phyloP scores from a whole-genome alignment of 177 flowering plant genomes.

The Tripterygium wilfordii region DNA sequence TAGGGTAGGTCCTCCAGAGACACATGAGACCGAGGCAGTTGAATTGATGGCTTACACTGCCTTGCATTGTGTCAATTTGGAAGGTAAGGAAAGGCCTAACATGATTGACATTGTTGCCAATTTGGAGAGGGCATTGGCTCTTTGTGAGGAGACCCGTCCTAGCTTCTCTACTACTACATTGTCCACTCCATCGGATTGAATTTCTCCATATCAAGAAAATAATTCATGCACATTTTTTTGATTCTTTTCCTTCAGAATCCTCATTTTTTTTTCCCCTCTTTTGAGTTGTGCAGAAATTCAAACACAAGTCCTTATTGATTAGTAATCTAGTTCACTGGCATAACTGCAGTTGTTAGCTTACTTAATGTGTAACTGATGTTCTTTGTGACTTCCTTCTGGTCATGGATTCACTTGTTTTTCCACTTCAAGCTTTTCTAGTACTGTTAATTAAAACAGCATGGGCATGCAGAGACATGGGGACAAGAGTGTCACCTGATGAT shows the following conservation, averaged over 20 bases:
- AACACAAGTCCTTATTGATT: too few relatives aligned
- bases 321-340: not conserved
- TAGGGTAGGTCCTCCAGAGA: slow-evolving; percentile 15
- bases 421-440: not conserved
- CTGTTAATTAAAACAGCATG: not conserved
- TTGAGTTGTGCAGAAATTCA: too few relatives aligned
- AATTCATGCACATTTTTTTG: not conserved
- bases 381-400: not conserved
- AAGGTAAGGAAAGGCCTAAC: slow-evolving; percentile 28
- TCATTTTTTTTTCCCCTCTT: too few relatives aligned
- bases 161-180: slow-evolving; percentile 11
- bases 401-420: not conserved
- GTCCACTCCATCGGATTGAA: slow-evolving; percentile 11
- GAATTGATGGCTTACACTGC: slow-evolving; percentile 26
- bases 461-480: not conserved
- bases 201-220: not conserved
- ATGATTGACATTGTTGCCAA: slow-evolving; percentile 21
- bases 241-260: too few relatives aligned
- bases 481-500: too few relatives aligned
- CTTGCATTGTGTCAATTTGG: slow-evolving; percentile 22
- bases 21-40: slow-evolving; percentile 16
- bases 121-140: slow-evolving; percentile 26
- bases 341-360: not conserved
- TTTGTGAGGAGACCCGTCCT: slow-evolving; percentile 12
- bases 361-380: not conserved